Evolutionary conservation across 129 eudicot genomes (phyloP), one percentile per base, ranked within the genome.

Genomic region (Mikania micrantha): DNA sequence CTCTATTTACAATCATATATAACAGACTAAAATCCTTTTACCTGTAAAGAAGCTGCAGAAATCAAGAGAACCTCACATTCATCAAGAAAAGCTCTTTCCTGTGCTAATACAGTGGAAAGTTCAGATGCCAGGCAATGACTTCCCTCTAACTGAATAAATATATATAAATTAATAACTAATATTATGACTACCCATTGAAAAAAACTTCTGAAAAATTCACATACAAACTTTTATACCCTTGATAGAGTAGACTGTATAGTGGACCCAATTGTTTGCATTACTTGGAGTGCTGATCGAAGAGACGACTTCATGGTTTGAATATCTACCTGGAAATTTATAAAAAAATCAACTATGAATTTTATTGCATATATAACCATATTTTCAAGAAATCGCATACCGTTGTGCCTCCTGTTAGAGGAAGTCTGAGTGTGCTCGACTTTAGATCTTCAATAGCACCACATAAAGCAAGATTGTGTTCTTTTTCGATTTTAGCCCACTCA

Each of bases 341-440:
- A 56, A 17, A 56, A 5, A 15, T 15, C 17, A n/a, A n/a, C 31
- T 61, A 17, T 61, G 35, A 61, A 21, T 32, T 17, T 16, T 16
- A 34, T 47, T 38, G 19, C 52, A 0, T 19, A 32, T 42, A 12
- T 49, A 5, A 25, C 40, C 12, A 20, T 35, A 0, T 2, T 71
- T 53, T 32, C 32, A 20, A 16, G 40, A 58, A 58, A 16, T 54
- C 21, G 29, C 81, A 66, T 88, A 93, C 99, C 79, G 11, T 85
- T 72, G 99, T 95, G 41, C 88, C 88, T 74, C 69, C 87, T 45
- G 88, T 85, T 70, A 90, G 71, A 44, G 99, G 99, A 79, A 94
- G 83, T 47, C 87, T 91, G 38, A 94, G 82, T 77, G 95, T 94
- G 80, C 92, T 84, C 25, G 96, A 84, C 70, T 87, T 70, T 56